phyloP scores from a whole-genome alignment of 177 flowering plant species.

The Telopea speciosissima region DNA sequence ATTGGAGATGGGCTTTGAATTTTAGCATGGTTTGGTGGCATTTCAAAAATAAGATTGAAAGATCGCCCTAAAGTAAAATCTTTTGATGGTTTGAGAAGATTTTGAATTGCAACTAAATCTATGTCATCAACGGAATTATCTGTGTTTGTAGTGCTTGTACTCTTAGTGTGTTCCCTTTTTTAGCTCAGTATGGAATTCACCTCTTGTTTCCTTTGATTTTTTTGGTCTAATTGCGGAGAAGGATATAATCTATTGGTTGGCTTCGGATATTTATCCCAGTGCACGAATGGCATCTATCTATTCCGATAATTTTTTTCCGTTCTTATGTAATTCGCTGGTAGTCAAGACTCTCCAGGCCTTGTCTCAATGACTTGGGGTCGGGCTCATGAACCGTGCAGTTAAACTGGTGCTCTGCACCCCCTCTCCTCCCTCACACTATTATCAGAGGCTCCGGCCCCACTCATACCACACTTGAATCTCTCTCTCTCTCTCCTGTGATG shows the following conservation, averaged over 20 bases:
- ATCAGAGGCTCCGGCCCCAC: too few relatives aligned
- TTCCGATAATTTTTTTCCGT: neutral
- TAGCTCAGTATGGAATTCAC: neutral
- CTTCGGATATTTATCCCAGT: neutral
- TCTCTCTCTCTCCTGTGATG: slow-evolving; percentile 29
- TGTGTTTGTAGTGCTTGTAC: neutral
- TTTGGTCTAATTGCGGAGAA: too few relatives aligned
- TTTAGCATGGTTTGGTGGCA: neutral
- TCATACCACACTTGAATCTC: too few relatives aligned
- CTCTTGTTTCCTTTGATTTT: neutral
- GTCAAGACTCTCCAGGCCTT: too few relatives aligned
- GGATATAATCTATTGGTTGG: neutral
- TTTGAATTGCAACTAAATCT: neutral
- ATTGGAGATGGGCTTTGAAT: neutral
- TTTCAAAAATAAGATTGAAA: neutral
- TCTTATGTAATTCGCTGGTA: neutral
- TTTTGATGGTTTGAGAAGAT: too few relatives aligned
- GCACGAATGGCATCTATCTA: neutral
- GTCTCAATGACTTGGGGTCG: too few relatives aligned
- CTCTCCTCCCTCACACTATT: too few relatives aligned
- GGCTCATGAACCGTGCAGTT: too few relatives aligned
- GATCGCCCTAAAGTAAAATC: neutral
- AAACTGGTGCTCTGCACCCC: too few relatives aligned
- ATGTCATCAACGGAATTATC: neutral
- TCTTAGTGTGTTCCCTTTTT: neutral